phyloP scores from a whole-genome alignment of 164 flowering plant species.

The Echeveria elegans region DNA sequence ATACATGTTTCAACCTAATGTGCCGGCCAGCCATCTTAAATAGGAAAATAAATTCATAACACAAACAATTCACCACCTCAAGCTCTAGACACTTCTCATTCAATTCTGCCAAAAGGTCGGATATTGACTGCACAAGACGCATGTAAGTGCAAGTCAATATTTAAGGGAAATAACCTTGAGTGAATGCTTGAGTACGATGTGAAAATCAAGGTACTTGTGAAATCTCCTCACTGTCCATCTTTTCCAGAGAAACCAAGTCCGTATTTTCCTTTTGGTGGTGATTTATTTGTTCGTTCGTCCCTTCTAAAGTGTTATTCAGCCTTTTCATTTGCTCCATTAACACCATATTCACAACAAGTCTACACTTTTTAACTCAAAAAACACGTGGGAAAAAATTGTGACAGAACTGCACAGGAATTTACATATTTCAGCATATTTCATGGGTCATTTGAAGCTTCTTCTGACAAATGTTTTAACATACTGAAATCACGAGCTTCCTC shows the following conservation, averaged over 20 bases:
- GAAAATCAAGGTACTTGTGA: conserved; percentile 43
- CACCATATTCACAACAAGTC: conserved; percentile 3
- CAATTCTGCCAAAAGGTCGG: conserved; percentile 63
- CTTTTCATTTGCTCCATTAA: conserved; percentile 61
- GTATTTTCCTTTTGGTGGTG: no score
- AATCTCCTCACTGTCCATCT: conserved; percentile 41
- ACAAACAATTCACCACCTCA: conserved; percentile 72
- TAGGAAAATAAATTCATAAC: no score
- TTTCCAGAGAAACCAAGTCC: conserved; percentile 33
- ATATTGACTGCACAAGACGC: conserved; percentile 50
- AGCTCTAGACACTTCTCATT: conserved; percentile 96
- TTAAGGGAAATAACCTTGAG: not conserved
- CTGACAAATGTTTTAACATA: conserved; percentile 67
- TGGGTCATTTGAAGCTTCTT: conserved; percentile 59
- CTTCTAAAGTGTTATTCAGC: conserved; percentile 58
- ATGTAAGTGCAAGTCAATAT: conserved; percentile 8
- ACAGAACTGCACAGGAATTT: conserved; percentile 15
- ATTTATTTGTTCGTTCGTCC: conserved; percentile 68
- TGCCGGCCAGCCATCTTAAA: no score
- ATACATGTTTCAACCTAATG: no score
- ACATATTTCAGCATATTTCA: conserved; percentile 63
- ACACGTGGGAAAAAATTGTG: not conserved
- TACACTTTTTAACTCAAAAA: not conserved
- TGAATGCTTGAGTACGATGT: no score
- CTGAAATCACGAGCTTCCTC: conserved; percentile 87